Conservation (phyloP, 139 green algal species). For the Haematococcus lacustris region DNA sequence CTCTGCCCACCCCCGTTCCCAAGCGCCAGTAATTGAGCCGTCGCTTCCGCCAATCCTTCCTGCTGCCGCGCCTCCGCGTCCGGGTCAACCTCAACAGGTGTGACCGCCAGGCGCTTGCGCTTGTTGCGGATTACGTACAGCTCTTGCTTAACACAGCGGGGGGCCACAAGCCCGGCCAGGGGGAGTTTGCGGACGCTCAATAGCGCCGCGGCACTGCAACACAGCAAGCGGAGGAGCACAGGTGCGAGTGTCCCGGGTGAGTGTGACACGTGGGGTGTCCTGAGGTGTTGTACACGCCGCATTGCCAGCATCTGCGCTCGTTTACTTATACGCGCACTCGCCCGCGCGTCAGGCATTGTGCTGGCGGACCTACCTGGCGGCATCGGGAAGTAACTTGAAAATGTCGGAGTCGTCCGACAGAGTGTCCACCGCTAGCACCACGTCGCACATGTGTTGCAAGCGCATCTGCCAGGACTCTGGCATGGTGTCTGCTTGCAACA, state of each 20-base stretch:
- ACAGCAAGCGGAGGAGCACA: too few species aligned
- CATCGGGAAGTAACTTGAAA: slow-evolving; percentile 44
- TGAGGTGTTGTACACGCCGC: too few species aligned
- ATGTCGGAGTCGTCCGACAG: slow-evolving; percentile 53
- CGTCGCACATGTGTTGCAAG: slow-evolving; percentile 55
- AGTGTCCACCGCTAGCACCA: slow-evolving; percentile 47
- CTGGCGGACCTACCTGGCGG: slow-evolving; percentile 36
- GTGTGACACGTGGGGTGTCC: too few species aligned
- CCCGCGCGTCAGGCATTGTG: too few species aligned
- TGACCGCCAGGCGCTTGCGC: slow-evolving; percentile 47
- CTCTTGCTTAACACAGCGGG: slow-evolving; percentile 23
- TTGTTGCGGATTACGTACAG: slow-evolving; percentile 58
- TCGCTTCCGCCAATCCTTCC: not conserved
- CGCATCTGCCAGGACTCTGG: slow-evolving; percentile 15
- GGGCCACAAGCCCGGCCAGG: slow-evolving; percentile 26
- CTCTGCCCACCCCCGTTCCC: too few species aligned
- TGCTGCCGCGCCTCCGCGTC: slow-evolving; percentile 1
- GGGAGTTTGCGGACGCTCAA: slow-evolving; percentile 55
- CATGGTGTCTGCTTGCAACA: too few species aligned
- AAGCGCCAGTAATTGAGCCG: too few species aligned
- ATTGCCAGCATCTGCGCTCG: too few species aligned
- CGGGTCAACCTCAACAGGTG: slow-evolving; percentile 38
- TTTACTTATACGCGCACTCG: too few species aligned
- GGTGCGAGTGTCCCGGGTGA: too few species aligned
- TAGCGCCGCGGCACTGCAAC: slow-evolving; percentile 47